Evolutionary conservation across 345 rosid species (phyloP).

Genomic region (Lepidium africanum): DNA sequence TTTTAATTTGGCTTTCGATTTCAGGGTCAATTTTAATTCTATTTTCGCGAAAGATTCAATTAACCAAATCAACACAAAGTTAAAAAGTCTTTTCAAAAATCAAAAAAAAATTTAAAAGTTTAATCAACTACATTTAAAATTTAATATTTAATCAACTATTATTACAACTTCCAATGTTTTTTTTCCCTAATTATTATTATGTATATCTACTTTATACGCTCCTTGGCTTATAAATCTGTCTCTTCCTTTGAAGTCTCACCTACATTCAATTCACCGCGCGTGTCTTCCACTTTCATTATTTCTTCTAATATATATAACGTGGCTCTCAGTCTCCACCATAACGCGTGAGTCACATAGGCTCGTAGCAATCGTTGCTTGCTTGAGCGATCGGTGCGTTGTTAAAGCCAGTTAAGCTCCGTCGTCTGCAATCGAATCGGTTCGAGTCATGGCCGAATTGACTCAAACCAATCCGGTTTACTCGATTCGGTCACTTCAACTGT

Average conservation of each 20-base stretch:
- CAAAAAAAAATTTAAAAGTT: too few relatives aligned
- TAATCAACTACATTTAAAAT: too few relatives aligned
- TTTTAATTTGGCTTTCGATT: too few relatives aligned
- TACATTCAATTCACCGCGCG: background rate
- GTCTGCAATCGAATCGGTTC: background rate
- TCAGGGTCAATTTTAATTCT: too few relatives aligned
- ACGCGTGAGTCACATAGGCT: conserved; percentile 1
- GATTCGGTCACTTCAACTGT: conserved; percentile 44
- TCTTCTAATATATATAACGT: background rate
- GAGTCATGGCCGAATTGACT: conserved; percentile 67
- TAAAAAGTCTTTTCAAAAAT: too few relatives aligned
- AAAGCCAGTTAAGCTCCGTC: background rate
- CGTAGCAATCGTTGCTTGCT: background rate
- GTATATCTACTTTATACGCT: too few relatives aligned
- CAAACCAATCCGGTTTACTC: conserved; percentile 60
- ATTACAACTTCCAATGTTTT: too few relatives aligned
- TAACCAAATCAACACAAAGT: too few relatives aligned
- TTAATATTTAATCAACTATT: too few relatives aligned
- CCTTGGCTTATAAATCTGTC: background rate
- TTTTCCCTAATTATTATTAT: too few relatives aligned
- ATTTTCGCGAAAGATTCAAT: too few relatives aligned
- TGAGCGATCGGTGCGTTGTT: background rate
- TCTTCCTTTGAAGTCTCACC: background rate
- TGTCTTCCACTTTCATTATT: background rate
- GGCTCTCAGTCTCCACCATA: background rate